Evolutionary conservation across 2,329 filamentous ascomycete species (phyloP), one percentile per base, ranked within the genome.

Genomic region (Colletotrichum sojae): DNA sequence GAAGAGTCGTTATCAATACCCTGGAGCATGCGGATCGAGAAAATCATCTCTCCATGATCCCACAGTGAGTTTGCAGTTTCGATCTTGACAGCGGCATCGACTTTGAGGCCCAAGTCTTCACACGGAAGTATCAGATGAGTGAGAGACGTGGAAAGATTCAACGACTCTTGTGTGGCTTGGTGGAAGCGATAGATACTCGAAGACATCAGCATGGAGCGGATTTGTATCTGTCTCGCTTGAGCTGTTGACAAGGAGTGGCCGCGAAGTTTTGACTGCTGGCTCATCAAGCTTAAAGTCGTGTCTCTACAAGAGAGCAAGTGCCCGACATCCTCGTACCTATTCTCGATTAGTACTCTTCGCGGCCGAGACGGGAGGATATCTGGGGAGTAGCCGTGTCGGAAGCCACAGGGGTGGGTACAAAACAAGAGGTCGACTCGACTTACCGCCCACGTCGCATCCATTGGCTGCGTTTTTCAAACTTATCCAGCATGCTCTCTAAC

Each of bases 31-130:
- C 91, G 88, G 69, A 99, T 97, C 0, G 96, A 97, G 0, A 93
- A 90, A 20, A 91, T 89, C 83, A 94, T 93, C 79, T 99, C 95
- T 13, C 94, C 94, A 77, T 97, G 92, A 71, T 97, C 94, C 95
- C 96, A 99, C 1, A 99, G 83, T 6, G 97, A 94, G 75, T 92
- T 94, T 12, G 97, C 95, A 8, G 93, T 89, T 78, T 98, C 96
- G 62, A 95, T 88, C 71, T 91, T 90, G 46, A 94, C 89, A 13
- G 91, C 91, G 13, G 91, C 92, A 75, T 94, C 92, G 52, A 98
- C 89, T 66, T 90, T 88, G 2, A 98, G 81, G 0, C 92, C 93
- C n/a, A 94, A 80, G 0, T 88, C 84, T 69, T 87, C 86, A 76
- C 93, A 96, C 4, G 90, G 84, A 6, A 84, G 78, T n/a, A 94